Percentiles rank a stretch among this genome's conserved stretches.
phyloP scores from a whole-genome alignment of 768 basidiomycete genomes.

The Lepiota brunneoincarnata region DNA sequence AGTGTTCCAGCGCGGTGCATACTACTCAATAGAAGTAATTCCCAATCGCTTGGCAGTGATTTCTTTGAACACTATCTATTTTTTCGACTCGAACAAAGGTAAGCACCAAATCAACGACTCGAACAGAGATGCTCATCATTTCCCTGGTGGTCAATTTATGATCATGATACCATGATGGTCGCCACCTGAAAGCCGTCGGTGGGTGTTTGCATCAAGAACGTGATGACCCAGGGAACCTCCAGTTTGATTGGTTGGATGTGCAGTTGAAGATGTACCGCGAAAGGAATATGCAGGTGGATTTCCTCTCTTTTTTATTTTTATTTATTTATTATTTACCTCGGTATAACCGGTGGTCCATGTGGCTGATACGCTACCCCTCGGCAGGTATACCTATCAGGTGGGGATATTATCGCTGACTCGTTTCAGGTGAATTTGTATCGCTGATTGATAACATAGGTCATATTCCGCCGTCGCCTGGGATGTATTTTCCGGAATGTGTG shows the following conservation, averaged over 20 bases:
- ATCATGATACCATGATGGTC: not conserved
- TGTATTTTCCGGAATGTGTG: constrained; percentile 86
- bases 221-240: constrained; percentile 82
- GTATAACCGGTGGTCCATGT: constrained; percentile 12
- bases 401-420: constrained; percentile 38
- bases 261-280: constrained; percentile 68
- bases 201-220: constrained; percentile 64
- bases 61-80: constrained; percentile 88
- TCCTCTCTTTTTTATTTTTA: not conserved
- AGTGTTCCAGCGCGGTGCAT: constrained; percentile 86
- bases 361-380: constrained; percentile 7
- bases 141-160: constrained; percentile 14
- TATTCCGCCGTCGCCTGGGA: constrained; percentile 77
- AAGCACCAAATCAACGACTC: not conserved
- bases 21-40: constrained; percentile 79
- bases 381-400: constrained; percentile 28
- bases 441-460: constrained; percentile 51
- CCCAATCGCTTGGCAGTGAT: constrained; percentile 74
- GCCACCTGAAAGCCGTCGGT: constrained; percentile 54
- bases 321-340: not conserved
- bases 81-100: constrained; percentile 90
- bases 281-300: constrained; percentile 69
- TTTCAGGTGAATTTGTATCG: constrained; percentile 20
- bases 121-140: constrained; percentile 2
- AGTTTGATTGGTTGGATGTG: constrained; percentile 90